Conservation (phyloP, 2,329 filamentous ascomycete species). For the Zalaria obscura region DNA sequence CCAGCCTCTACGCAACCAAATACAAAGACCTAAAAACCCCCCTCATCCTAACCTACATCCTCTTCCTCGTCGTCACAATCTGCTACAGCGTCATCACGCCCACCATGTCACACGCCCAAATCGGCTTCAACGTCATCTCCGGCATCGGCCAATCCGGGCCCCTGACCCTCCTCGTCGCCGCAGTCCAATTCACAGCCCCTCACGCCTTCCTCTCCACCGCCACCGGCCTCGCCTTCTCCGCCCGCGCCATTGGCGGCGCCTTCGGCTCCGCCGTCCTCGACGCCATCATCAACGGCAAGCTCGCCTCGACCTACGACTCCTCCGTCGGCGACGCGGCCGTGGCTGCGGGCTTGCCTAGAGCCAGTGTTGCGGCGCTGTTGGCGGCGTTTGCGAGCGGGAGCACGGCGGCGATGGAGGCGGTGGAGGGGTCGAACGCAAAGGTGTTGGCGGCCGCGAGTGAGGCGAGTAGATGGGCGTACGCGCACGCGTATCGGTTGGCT, state of each 20-base stretch:
- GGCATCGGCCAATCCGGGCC: slow-evolving; percentile 37
- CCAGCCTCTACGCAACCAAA: slow-evolving; percentile 28
- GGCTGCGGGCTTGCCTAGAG: slow-evolving; percentile 26
- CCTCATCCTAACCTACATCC: slow-evolving; percentile 29
- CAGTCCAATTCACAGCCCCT: slow-evolving; percentile 39
- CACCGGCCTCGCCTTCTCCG: slow-evolving; percentile 39
- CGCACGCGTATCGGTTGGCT: slow-evolving; percentile 33
- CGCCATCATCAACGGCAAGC: slow-evolving; percentile 36
- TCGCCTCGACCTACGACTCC: slow-evolving; percentile 25
- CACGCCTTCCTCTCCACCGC: slow-evolving; percentile 39
- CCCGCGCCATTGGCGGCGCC: slow-evolving; percentile 38
- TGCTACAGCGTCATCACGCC: slow-evolving; percentile 33
- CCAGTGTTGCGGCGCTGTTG: slow-evolving; percentile 24
- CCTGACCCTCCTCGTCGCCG: slow-evolving; percentile 34
- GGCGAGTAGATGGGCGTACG: slow-evolving; percentile 32
- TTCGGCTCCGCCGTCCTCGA: slow-evolving; percentile 39
- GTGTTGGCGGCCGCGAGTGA: slow-evolving; percentile 24
- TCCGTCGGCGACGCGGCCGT: slow-evolving; percentile 28
- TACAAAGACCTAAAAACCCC: slow-evolving; percentile 36
- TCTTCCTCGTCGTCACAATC: slow-evolving; percentile 35
- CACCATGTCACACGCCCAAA: slow-evolving; percentile 29
- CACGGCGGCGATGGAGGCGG: slow-evolving; percentile 11
- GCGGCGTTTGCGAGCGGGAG: slow-evolving; percentile 24
- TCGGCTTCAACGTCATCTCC: slow-evolving; percentile 33
- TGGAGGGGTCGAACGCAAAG: slow-evolving; percentile 23